Evolutionary conservation across 257 asterid species (phyloP), one percentile per base, ranked within the genome.

Genomic region (Echites panduratus): DNA sequence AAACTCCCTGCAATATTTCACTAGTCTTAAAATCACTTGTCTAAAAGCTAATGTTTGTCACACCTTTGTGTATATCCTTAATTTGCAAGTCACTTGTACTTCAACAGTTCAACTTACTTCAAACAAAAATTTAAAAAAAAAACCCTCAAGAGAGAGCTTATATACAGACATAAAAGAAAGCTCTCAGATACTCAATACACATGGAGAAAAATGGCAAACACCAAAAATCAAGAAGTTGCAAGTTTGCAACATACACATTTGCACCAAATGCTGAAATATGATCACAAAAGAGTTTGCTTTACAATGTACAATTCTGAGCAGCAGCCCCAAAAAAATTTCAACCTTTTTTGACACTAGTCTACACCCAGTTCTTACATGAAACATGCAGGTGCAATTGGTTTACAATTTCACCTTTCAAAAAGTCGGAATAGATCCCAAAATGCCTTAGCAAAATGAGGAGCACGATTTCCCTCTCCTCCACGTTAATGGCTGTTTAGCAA

Each of bases 381-480:
- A 65, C 56, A 47, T 14, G 48, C 41, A 50, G n/a, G 74, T 70
- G 61, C n/a, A n/a, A 63, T 53, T 12, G 63, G 29, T 63, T 52
- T 35, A 50, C 43, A 58, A 78, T 69, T 68, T 73, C 76, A 53
- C 69, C 67, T 53, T 62, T 32, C 73, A 64, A 68, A 61, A 50
- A 19, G 14, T 43, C 13, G 38, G n/a, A n/a, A 26, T 20, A 35
- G 52, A 58, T 44, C 69, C 74, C 72, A 66, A 53, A 26, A 73
- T 50, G 64, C 22, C 20, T 16, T 16, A 22, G 40, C 29, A 3
- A 62, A 72, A 5, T 40, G 26, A 64, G 27, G 16, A 35, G 5
- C 13, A 29, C 16, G 26, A 56, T 19, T 32, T 62, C 43, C 66
- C 26, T 9, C 9, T 4, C 52, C 54, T 17, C 40, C 54, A 5